Evolutionary conservation across 805 yeast species (phyloP).

Genomic region (Saturnispora serradocipensis): DNA sequence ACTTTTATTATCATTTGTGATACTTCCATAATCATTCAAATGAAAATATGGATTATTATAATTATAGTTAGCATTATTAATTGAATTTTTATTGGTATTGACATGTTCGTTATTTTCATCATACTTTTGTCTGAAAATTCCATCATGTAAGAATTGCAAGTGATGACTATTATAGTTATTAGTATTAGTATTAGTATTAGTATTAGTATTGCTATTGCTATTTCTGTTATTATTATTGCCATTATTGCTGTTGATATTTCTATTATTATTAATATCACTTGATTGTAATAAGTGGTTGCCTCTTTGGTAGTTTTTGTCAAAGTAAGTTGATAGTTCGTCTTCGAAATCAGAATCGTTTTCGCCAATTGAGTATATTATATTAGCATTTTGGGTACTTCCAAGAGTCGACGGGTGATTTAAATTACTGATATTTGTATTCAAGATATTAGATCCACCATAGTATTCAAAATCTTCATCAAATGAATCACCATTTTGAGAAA

Average conservation of each 20-base stretch:
- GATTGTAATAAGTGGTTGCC: background rate
- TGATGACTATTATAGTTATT: background rate
- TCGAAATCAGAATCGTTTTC: slow-evolving; percentile 24
- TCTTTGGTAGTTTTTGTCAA: background rate
- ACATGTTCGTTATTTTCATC: background rate
- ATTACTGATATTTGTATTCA: background rate
- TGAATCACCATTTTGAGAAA: slow-evolving; percentile 37
- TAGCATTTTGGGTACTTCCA: background rate
- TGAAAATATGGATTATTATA: slow-evolving; percentile 2
- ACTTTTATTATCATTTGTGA: slow-evolving; percentile 6
- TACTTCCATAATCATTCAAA: slow-evolving; percentile 13
- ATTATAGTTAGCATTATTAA: background rate
- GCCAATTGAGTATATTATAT: slow-evolving; percentile 3
- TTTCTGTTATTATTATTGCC: background rate
- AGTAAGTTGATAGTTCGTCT: slow-evolving; percentile 16
- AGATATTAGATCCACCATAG: slow-evolving; percentile 7
- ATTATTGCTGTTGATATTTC: background rate
- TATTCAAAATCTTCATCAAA: slow-evolving; percentile 40
- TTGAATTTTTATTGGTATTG: background rate
- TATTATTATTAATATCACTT: background rate
- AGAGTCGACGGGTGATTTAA: background rate
- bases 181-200: background rate
- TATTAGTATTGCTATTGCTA: background rate
- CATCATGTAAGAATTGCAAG: background rate
- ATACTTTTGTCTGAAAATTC: background rate